Percentiles rank a stretch among this genome's conserved stretches.
Conservation (phyloP, 2,329 filamentous ascomycete species). For the Ramichloridium luteum region DNA sequence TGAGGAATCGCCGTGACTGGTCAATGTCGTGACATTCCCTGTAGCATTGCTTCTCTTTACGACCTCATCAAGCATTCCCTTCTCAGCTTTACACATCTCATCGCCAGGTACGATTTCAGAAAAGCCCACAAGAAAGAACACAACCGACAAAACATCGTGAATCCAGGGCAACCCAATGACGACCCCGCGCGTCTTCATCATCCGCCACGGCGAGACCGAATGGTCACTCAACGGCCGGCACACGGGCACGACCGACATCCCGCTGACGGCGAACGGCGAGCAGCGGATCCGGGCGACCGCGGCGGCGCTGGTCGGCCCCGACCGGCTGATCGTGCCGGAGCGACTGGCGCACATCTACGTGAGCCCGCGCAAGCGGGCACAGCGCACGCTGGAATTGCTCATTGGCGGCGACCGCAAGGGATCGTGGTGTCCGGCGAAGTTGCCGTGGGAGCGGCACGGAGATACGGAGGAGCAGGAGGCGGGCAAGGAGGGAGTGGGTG, state of each 20-base stretch:
- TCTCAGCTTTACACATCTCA: too few species aligned
- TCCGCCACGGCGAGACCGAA: constrained; percentile 86
- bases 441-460: constrained; percentile 50
- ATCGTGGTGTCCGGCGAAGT: constrained; percentile 28
- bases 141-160: too few species aligned
- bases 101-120: too few species aligned
- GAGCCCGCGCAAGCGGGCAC: constrained; percentile 71
- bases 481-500: constrained; percentile 20
- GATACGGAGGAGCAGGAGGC: constrained; percentile 18
- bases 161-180: constrained; percentile 27
- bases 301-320: constrained; percentile 67
- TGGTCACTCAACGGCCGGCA: constrained; percentile 79
- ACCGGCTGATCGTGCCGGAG: constrained; percentile 71
- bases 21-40: too few species aligned
- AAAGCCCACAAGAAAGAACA: too few species aligned
- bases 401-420: constrained; percentile 53
- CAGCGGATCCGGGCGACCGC: constrained; percentile 51
- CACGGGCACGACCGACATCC: constrained; percentile 73
- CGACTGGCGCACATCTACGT: constrained; percentile 86
- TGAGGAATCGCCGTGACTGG: too few species aligned
- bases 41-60: too few species aligned
- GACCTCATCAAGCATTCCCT: too few species aligned
- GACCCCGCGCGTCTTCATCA: constrained; percentile 39
- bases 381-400: constrained; percentile 80
- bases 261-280: constrained; percentile 65